These are phyloP conservation scores for Candida smagusa DNA, from an alignment of 1,139 yeast species.

Conservation along the genomic window DNA sequence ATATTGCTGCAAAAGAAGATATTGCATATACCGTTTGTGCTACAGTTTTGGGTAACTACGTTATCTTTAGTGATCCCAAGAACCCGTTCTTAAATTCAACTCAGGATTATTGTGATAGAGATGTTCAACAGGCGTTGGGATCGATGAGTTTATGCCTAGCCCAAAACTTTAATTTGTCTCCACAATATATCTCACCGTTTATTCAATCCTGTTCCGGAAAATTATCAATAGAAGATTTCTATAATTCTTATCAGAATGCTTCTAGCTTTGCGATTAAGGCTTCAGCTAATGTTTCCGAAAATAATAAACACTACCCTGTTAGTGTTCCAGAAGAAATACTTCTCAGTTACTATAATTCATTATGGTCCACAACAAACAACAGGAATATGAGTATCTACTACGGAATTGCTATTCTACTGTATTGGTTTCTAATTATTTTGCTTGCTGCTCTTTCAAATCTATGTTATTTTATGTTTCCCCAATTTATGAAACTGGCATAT, in stretches of 20 bases:
- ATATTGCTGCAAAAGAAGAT: neutral
- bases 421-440: conserved; percentile 13
- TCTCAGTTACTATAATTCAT: neutral
- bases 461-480: conserved; percentile 9
- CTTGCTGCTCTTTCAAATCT: conserved; percentile 13
- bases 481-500: conserved; percentile 6
- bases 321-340: neutral
- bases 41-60: neutral
- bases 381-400: conserved; percentile 11
- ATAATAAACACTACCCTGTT: neutral
- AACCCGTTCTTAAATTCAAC: neutral
- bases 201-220: conserved; percentile 3
- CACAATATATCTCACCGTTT: conserved; percentile 1
- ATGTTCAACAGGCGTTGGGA: conserved; percentile 6
- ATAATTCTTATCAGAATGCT: conserved; percentile 4
- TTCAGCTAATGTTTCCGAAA: no score
- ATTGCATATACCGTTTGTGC: conserved; percentile 2
- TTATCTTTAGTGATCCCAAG: neutral
- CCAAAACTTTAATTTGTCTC: conserved; percentile 1
- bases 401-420: conserved; percentile 13
- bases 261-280: neutral
- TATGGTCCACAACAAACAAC: conserved; percentile 6
- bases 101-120: conserved; percentile 1
- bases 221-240: neutral
- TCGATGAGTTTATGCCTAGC: conserved; percentile 6